Percentiles rank a stretch among this genome's conserved stretches.
These are phyloP conservation scores for Lactifluus subvellereus DNA, from an alignment of 768 basidiomycete species.

Conservation along the genomic window DNA sequence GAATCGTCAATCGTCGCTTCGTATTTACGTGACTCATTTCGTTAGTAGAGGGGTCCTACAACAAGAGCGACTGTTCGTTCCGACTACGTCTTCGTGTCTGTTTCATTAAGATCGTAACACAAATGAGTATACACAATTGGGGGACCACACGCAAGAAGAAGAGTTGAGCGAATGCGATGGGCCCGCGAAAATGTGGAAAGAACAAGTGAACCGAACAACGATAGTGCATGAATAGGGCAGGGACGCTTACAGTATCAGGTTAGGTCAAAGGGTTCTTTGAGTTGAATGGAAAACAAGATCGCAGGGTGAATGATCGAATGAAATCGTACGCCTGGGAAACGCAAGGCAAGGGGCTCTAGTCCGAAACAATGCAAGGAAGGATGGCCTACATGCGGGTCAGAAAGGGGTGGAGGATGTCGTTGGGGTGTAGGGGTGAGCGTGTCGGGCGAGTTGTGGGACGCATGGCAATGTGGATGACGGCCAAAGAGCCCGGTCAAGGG, in stretches of 20 bases:
- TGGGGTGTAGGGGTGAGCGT: neutral
- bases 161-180: too few relatives aligned
- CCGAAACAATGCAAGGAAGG: neutral
- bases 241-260: slow-evolving; percentile 2
- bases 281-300: neutral
- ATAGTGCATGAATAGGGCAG: neutral
- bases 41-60: neutral
- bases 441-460: neutral
- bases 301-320: slow-evolving; percentile 1
- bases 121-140: neutral
- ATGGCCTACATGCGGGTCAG: neutral
- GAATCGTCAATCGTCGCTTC: neutral
- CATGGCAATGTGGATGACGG: neutral
- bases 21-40: neutral
- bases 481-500: neutral
- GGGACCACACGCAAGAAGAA: neutral
- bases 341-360: neutral
- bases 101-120: slow-evolving; percentile 14
- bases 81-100: neutral
- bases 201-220: neutral
- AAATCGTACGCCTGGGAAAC: slow-evolving; percentile 1
- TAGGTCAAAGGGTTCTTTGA: neutral
- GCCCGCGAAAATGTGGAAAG: neutral
- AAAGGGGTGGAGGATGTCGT: neutral
- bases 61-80: neutral